Percentiles rank a stretch among this genome's conserved stretches.
phyloP scores from a whole-genome alignment of 345 rosid species.

The Geranium rotundifolium region DNA sequence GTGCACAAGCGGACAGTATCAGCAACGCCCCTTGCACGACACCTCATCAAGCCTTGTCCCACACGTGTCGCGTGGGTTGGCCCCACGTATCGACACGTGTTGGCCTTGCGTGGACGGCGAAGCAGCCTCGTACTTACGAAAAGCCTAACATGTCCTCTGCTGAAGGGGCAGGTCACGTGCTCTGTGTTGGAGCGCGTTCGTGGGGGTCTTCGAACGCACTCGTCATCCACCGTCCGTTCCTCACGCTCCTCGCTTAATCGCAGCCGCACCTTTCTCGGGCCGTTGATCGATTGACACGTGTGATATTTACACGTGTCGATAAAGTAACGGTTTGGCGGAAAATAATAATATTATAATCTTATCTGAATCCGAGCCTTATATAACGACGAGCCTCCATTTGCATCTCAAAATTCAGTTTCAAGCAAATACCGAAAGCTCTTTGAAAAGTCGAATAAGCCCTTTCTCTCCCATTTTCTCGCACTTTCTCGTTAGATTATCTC shows the following conservation, averaged over 20 bases:
- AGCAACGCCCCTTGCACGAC: background rate
- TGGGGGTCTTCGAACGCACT: slow-evolving; percentile 26
- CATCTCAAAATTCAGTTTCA: too few species aligned
- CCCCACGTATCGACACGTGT: background rate
- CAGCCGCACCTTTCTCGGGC: slow-evolving; percentile 31
- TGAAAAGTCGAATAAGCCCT: too few species aligned
- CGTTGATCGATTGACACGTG: slow-evolving; percentile 18
- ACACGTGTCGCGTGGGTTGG: background rate
- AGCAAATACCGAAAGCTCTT: too few species aligned
- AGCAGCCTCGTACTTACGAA: slow-evolving; percentile 7
- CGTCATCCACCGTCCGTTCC: slow-evolving; percentile 35
- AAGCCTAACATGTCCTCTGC: too few species aligned
- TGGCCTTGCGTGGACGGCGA: slow-evolving; percentile 15
- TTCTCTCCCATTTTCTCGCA: too few species aligned
- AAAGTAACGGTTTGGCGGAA: background rate
- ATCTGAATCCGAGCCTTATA: slow-evolving; percentile 25
- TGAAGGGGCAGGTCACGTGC: background rate
- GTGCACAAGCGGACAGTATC: too few species aligned
- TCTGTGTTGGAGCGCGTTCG: slow-evolving; percentile 10
- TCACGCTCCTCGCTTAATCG: slow-evolving; percentile 25
- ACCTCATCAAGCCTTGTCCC: background rate
- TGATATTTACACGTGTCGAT: slow-evolving; percentile 12
- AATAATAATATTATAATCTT: slow-evolving; percentile 17
- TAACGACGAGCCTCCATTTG: background rate
- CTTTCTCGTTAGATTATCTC: too few species aligned